phyloP scores from a whole-genome alignment of 2,329 filamentous ascomycete genomes.

The Fusarium chlamydosporum region DNA sequence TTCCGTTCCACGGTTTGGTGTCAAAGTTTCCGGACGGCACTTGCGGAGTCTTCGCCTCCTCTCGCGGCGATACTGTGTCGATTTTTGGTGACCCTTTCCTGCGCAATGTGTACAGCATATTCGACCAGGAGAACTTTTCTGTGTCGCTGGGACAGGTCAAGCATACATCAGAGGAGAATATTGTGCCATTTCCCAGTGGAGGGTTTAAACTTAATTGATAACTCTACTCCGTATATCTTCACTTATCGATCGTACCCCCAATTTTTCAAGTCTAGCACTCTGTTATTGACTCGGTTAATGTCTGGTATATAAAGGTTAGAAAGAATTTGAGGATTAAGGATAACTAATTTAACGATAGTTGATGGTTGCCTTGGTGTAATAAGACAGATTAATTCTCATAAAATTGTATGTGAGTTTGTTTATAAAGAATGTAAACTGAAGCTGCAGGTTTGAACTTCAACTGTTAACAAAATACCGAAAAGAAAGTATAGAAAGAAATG shows the following conservation, averaged over 20 bases:
- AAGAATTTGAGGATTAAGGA: background rate
- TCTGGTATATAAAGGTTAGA: background rate
- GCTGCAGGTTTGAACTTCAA: background rate
- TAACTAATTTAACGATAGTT: background rate
- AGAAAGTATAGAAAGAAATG: background rate
- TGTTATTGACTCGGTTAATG: background rate
- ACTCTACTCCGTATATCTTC: too few relatives aligned
- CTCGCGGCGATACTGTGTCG: background rate
- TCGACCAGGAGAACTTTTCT: slow-evolving; percentile 7
- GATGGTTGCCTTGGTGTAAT: background rate
- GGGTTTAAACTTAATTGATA: too few relatives aligned
- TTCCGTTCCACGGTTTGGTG: slow-evolving; percentile 6
- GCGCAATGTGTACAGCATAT: slow-evolving; percentile 15
- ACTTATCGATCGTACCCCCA: background rate
- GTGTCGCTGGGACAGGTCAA: slow-evolving; percentile 11
- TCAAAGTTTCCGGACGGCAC: background rate
- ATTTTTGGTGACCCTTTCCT: slow-evolving; percentile 18
- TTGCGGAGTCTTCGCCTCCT: background rate
- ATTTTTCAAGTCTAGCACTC: background rate
- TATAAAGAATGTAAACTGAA: background rate
- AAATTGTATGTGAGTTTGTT: background rate
- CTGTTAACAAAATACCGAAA: background rate
- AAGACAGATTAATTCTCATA: background rate
- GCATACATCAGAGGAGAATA: background rate
- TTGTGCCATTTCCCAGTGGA: background rate